Base-by-base conservation (phyloP, 371 early-diverging fungal genomes). In the Saksenaea oblongispora region DNA sequence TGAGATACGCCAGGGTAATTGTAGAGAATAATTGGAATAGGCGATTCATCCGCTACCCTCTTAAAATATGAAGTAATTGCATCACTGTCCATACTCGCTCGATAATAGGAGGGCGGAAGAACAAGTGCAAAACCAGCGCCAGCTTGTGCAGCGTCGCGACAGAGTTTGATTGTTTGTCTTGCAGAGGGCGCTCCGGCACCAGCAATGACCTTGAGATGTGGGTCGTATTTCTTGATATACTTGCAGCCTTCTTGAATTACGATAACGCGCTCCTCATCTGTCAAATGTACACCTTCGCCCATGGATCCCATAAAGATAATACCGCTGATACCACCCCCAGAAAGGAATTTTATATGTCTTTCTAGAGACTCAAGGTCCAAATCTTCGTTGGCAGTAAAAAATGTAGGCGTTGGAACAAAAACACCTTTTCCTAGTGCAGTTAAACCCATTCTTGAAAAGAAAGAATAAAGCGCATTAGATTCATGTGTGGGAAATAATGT, bases 1-100 rank as follows among this genome's bases (percentile, higher is more conserved):
- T 81, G 82, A 54, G 75, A 76, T 34, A 81, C 82, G 56, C 75
- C 79, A 10, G 82, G 82, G 51, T 76, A 81, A 61, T 81, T 81
- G 59, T 81, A 81, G 41, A 81, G 76, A 34, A 81, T 65, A 9
- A 81, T 44, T 31, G 82, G 82, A 24, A 81, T 55, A 9, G 82
- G 77, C 3, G 77, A 76, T 35, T 73, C 63, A 56, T 81, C 77
- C 13, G 79, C 79, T 3, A 81, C 77, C 4, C 60, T 34, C 22
- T 58, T 64, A 56, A 71, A 81, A 63, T 75, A 81, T 9, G 57
- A 61, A 54, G 56, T 17, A 5, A 78, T 27, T 1, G 79, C 73
- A 1, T 69, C 65, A n/a, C 70, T 59, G 37, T 62, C 65, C 37
- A 81, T 67, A 24, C 64, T 57, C 24, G 69, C 71, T 8, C 59